Evolutionary conservation across 78 protist genomes (phyloP).

Genomic region (Dictyostelium citrinum): DNA sequence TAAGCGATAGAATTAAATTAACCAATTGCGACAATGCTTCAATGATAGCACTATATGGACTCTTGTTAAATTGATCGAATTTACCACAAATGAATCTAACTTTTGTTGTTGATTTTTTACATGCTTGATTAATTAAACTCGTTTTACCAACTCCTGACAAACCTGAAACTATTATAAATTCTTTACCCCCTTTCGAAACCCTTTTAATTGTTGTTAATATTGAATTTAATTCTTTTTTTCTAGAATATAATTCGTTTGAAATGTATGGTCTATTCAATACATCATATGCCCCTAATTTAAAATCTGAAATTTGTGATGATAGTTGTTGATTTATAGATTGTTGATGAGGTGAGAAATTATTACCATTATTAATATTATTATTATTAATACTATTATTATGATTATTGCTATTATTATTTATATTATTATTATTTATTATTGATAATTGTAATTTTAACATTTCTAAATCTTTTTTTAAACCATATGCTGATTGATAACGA

Average conservation of each 20-base stretch:
- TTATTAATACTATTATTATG: too few species aligned
- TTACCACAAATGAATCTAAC: conserved; percentile 54
- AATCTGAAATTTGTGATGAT: conserved; percentile 4
- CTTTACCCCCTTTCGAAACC: conserved; percentile 58
- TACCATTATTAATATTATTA: too few species aligned
- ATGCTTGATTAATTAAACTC: conserved; percentile 25
- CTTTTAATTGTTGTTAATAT: conserved; percentile 15
- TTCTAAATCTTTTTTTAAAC: conserved; percentile 56
- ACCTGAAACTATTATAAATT: conserved; percentile 55
- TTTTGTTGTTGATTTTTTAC: conserved; percentile 19
- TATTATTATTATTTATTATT: not conserved
- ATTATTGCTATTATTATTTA: too few species aligned
- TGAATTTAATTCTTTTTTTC: conserved; percentile 28
- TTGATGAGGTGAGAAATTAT: too few species aligned
- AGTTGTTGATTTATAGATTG: too few species aligned
- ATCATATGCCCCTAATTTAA: conserved; percentile 38
- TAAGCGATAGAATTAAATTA: not conserved
- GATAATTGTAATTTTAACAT: conserved; percentile 36
- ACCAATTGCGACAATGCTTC: conserved; percentile 64
- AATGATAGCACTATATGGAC: conserved; percentile 68
- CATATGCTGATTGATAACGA: conserved; percentile 53
- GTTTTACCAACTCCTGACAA: conserved; percentile 78
- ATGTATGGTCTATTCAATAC: conserved; percentile 49
- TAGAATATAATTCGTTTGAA: conserved; percentile 61
- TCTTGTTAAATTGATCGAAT: conserved; percentile 61